Evolutionary conservation across 208 protist genomes (phyloP).

Genomic region (Leptomonas seymouri): DNA sequence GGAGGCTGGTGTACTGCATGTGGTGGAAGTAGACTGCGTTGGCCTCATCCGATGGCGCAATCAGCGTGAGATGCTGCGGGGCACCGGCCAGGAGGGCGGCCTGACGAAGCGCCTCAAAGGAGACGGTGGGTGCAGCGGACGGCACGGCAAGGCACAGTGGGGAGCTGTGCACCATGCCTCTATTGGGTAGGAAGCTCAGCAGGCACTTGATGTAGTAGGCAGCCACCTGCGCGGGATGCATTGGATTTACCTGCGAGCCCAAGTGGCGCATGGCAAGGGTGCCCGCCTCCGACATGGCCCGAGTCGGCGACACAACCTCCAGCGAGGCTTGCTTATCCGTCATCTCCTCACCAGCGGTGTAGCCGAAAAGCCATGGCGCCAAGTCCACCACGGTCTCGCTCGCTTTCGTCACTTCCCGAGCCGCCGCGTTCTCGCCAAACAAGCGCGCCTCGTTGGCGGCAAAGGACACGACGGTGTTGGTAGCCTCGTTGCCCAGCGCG

Average conservation of each 20-base stretch:
- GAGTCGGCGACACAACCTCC: slow-evolving; percentile 21
- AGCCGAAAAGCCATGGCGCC: slow-evolving; percentile 50
- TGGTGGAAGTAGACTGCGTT: slow-evolving; percentile 70
- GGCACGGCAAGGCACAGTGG: slow-evolving; percentile 41
- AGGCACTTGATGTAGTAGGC: slow-evolving; percentile 70
- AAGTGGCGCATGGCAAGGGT: slow-evolving; percentile 16
- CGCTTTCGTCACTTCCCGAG: slow-evolving; percentile 64
- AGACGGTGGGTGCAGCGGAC: slow-evolving; percentile 17
- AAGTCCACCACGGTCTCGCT: slow-evolving; percentile 61
- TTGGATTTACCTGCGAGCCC: slow-evolving; percentile 25
- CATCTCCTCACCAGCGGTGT: slow-evolving; percentile 20
- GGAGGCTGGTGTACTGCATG: slow-evolving; percentile 51
- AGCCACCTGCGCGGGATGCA: slow-evolving; percentile 50
- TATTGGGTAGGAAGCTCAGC: slow-evolving; percentile 42
- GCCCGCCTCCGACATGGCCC: slow-evolving; percentile 23
- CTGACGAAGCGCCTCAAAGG: slow-evolving; percentile 52
- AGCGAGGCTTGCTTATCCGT: slow-evolving; percentile 18
- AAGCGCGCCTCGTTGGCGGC: slow-evolving; percentile 49
- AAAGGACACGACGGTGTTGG: slow-evolving; percentile 61
- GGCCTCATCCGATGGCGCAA: slow-evolving; percentile 57
- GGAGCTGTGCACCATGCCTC: slow-evolving; percentile 11
- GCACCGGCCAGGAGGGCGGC: slow-evolving; percentile 59
- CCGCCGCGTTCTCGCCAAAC: slow-evolving; percentile 64
- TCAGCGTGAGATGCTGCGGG: slow-evolving; percentile 37
- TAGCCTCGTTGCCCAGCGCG: slow-evolving; percentile 70